These are phyloP conservation scores for Pseudogymnoascus sp. DNA, from an alignment of 2,329 filamentous ascomycete species.

Conservation along the genomic window DNA sequence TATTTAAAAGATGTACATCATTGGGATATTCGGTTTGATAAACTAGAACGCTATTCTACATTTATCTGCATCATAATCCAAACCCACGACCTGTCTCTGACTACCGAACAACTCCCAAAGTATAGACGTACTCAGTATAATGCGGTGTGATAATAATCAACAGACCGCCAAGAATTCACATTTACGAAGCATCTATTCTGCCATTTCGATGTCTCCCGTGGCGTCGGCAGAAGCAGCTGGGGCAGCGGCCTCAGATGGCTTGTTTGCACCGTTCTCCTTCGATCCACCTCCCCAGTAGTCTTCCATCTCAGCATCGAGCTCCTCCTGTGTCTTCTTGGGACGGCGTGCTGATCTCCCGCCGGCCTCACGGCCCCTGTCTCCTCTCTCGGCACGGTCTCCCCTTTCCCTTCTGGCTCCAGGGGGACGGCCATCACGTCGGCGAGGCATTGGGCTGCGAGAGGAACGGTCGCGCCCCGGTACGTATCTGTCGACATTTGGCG, in stretches of 20 bases:
- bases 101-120: background rate
- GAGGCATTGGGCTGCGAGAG: conserved; percentile 53
- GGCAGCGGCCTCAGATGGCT: conserved; percentile 24
- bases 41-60: background rate
- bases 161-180: background rate
- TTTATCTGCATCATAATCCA: background rate
- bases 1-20: background rate
- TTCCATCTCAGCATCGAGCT: conserved; percentile 93
- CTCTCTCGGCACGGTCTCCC: conserved; percentile 30
- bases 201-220: conserved; percentile 60
- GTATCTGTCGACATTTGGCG: conserved; percentile 30
- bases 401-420: conserved; percentile 37
- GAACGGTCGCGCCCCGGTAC: conserved; percentile 30
- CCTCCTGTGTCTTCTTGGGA: conserved; percentile 79
- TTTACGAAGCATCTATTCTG: background rate
- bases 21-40: background rate
- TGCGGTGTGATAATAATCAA: background rate
- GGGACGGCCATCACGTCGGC: conserved; percentile 45
- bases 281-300: conserved; percentile 69
- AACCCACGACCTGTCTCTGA: background rate
- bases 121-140: background rate
- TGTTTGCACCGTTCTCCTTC: conserved; percentile 23
- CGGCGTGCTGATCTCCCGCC: conserved; percentile 46
- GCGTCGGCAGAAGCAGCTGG: conserved; percentile 27
- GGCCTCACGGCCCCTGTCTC: conserved; percentile 36